These are phyloP conservation scores for Trichoderma gamsii DNA, from an alignment of 495 filamentous ascomycete genomes.

Conservation along the genomic window DNA sequence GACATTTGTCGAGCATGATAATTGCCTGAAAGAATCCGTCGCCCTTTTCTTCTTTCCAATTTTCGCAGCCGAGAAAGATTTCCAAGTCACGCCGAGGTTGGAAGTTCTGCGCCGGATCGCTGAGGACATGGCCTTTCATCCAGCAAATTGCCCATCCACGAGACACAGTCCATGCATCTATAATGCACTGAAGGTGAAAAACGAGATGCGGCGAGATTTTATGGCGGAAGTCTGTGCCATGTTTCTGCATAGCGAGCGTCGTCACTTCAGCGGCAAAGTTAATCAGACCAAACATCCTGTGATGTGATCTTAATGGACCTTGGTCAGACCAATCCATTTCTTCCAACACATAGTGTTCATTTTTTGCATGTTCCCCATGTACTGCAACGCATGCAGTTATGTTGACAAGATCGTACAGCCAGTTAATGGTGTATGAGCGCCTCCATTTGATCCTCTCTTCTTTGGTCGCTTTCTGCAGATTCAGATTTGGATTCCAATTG, in stretches of 20 bases:
- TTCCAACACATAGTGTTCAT: not conserved
- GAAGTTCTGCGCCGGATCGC: not conserved
- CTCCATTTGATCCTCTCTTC: slow-evolving; percentile 2
- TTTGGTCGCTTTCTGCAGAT: not conserved
- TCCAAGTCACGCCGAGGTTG: not conserved
- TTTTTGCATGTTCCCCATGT: not conserved
- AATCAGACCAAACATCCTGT: not conserved
- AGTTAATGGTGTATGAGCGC: not conserved
- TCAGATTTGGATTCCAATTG: not conserved
- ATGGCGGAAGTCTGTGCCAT: not conserved
- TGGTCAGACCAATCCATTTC: not conserved
- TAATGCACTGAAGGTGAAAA: slow-evolving; percentile 2
- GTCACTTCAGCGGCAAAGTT: not conserved
- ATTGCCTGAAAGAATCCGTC: not conserved
- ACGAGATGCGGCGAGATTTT: not conserved
- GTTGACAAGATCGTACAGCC: slow-evolving; percentile 2
- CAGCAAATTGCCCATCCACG: not conserved
- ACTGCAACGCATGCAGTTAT: not conserved
- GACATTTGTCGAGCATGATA: not conserved
- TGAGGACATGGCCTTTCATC: not conserved
- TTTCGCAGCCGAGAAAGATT: not conserved
- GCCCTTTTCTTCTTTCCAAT: not conserved
- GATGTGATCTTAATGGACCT: not conserved
- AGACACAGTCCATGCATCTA: not conserved
- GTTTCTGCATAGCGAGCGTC: slow-evolving; percentile 2